phyloP scores from a whole-genome alignment of 176 grass and related monocot genomes.

The Carex kokanica region DNA sequence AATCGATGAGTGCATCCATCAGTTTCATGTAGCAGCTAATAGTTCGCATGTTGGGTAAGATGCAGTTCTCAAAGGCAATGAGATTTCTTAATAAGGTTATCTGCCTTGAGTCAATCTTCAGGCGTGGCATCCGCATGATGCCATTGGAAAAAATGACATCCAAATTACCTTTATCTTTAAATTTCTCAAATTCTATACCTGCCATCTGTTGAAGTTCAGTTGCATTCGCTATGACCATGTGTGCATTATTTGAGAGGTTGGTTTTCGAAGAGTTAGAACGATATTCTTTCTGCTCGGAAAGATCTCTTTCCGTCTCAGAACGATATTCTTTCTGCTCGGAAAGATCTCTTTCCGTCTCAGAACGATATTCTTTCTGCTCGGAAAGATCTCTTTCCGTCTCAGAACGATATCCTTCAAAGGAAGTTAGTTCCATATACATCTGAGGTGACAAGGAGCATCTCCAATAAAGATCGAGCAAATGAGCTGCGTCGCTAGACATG shows the following conservation, averaged over 20 bases:
- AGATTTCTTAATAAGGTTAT: not conserved
- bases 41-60: no score
- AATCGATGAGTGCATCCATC: slow-evolving; percentile 11
- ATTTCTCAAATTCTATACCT: slow-evolving; percentile 6
- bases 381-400: no score
- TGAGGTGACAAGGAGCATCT: not conserved
- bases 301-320: no score
- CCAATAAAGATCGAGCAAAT: no score
- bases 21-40: slow-evolving; percentile 7
- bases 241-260: not conserved
- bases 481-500: no score
- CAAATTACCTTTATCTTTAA: not conserved
- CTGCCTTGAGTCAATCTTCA: not conserved
- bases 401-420: no score
- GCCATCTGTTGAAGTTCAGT: not conserved
- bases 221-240: not conserved
- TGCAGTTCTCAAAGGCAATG: not conserved
- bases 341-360: no score
- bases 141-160: not conserved
- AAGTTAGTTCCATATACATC: no score
- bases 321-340: no score
- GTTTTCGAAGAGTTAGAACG: no score
- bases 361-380: no score
- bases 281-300: no score
- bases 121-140: not conserved